Evolutionary conservation across 805 yeast genomes (phyloP), one percentile per base, ranked within the genome.

Genomic region (Candida piceae): DNA sequence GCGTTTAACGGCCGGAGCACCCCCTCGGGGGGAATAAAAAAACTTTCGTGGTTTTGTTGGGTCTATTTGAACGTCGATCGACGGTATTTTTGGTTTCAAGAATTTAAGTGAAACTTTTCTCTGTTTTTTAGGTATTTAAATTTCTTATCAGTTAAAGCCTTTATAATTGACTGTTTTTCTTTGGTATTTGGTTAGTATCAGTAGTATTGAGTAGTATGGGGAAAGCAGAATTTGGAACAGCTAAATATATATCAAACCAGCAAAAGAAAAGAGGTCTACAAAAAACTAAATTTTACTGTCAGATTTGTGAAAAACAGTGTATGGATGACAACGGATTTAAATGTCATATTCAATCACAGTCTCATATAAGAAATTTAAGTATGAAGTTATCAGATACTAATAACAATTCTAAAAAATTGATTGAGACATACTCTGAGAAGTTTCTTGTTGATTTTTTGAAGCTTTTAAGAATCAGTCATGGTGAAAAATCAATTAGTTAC

Each of bases 281-380:
- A 60, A 80, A 84, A 53, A 73, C 93, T 35, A 70, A 77, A 42
- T 90, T 77, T 70, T 94, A 88, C 60, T 93, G 99, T 59, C 97
- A 83, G 57, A 71, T 86, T 3, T 93, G 99, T 53, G 76, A 72
- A 55, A 87, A 90, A 53, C 99, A 93, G 62, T 89, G 97, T 57
- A 66, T 97, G 38, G 99, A 94, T 57, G 95, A 84, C 44, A 90
- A 93, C 62, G 99, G 98, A 18, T 93, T 84, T 66, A 82, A 84
- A 51, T 83, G 90, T 51, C 99, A 93, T 58, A 70, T 81, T n/a
- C 69, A 71, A 44, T 79, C 95, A n/a, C 86, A 84, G 31, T 68
- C 84, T 2, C 99, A 93, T 55, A 60, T 73, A 32, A 72, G 75
- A 15, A 75, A 74, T 35, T 72, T 84, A 30, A 59, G 69, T 1